Evolutionary conservation across 164 flowering plant genomes (phyloP).

Genomic region (Cinnamomum micranthum): DNA sequence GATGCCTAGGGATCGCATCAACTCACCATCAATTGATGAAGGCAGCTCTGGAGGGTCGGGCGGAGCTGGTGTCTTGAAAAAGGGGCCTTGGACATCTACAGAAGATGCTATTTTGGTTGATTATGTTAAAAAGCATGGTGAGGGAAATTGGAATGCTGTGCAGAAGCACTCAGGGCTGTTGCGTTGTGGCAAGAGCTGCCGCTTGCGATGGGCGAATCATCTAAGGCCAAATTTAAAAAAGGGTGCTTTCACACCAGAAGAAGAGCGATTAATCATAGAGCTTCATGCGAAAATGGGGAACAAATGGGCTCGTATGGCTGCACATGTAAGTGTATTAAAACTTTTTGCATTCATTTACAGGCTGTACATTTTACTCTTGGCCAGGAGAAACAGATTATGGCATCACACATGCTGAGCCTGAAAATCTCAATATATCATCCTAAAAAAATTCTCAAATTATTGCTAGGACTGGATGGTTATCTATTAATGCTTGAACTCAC

Average conservation of each 20-base stretch:
- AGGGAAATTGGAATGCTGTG: conserved; percentile 92
- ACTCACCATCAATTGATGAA: conserved; percentile 49
- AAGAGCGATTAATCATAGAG: conserved; percentile 63
- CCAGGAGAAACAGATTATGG: too few relatives aligned
- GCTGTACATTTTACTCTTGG: too few relatives aligned
- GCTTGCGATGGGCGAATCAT: conserved; percentile 92
- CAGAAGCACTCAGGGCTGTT: conserved; percentile 76
- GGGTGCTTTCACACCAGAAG: conserved; percentile 76
- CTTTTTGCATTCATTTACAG: too few relatives aligned
- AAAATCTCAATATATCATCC: too few relatives aligned
- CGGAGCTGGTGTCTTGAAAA: conserved; percentile 50
- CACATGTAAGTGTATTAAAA: conserved; percentile 45
- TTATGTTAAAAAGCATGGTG: conserved; percentile 79
- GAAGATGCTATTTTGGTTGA: conserved; percentile 84
- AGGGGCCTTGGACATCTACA: conserved; percentile 87
- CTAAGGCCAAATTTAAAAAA: conserved; percentile 81
- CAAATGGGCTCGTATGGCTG: conserved; percentile 94
- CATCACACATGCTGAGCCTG: too few relatives aligned
- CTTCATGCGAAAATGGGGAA: conserved; percentile 88
- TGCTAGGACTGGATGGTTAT: too few relatives aligned
- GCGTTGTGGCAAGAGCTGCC: conserved; percentile 91
- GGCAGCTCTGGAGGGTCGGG: conserved; percentile 31
- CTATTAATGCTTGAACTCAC: too few relatives aligned
- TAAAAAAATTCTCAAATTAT: too few relatives aligned
- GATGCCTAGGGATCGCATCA: conserved; percentile 34